A percentile compares a stretch with the other conserved stretches of the same genome.
These are phyloP conservation scores for Aspergillus sp. DNA, from an alignment of 2,329 filamentous ascomycete species.

Conservation along the genomic window DNA sequence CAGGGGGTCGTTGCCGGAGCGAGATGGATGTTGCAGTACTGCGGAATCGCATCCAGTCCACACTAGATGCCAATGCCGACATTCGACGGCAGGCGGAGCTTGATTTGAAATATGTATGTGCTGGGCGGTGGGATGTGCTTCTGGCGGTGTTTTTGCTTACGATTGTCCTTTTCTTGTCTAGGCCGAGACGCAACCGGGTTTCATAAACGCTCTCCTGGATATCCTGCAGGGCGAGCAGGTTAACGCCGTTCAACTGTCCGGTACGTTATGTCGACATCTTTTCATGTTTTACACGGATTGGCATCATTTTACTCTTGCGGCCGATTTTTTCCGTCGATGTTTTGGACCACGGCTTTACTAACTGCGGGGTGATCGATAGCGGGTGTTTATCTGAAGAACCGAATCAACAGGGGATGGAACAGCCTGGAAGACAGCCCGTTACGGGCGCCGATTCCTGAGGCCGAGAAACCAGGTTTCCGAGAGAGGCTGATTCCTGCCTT, in stretches of 20 bases:
- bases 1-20: slow-evolving; percentile 35
- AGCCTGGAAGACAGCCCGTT: slow-evolving; percentile 71
- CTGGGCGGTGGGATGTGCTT: slow-evolving; percentile 13
- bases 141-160: neutral
- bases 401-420: slow-evolving; percentile 89
- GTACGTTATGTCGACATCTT: slow-evolving; percentile 56
- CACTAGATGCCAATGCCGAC: slow-evolving; percentile 62
- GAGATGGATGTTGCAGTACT: slow-evolving; percentile 62
- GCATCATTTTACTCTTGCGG: neutral
- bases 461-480: slow-evolving; percentile 83
- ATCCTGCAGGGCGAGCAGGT: slow-evolving; percentile 89
- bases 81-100: slow-evolving; percentile 62
- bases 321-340: neutral
- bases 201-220: slow-evolving; percentile 85
- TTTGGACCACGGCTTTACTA: slow-evolving; percentile 8
- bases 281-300: neutral
- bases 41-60: slow-evolving; percentile 63
- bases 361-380: slow-evolving; percentile 53
- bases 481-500: slow-evolving; percentile 87
- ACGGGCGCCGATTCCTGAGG: slow-evolving; percentile 76
- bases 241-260: slow-evolving; percentile 77
- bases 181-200: slow-evolving; percentile 88
- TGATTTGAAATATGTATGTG: slow-evolving; percentile 63
- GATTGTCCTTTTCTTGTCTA: slow-evolving; percentile 39
- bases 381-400: slow-evolving; percentile 97